Evolutionary conservation across 176 grass and related monocot species (phyloP), one percentile per base, ranked within the genome.

Genomic region (Bothriochloa decipiens): DNA sequence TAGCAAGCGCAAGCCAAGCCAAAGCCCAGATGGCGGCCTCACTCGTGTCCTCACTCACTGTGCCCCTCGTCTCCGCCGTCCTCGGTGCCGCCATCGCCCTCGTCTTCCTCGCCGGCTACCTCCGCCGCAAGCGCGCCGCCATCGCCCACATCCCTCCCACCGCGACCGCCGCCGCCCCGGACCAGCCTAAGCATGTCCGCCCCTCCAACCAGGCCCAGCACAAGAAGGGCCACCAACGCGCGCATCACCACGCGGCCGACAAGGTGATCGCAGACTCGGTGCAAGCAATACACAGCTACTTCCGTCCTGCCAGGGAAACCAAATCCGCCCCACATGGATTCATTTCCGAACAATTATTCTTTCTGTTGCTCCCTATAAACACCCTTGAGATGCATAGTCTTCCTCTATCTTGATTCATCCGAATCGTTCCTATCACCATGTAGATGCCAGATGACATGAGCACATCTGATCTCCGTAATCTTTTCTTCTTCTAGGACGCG

Each of bases 101-200:
- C 81, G 33, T 99, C 86, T 90, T 98, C 81, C 76, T 98, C 69
- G 86, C 89, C 11, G 88, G 91, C 32, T 96, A 94, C 89, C 79
- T 99, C 70, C 90, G 91, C 84, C 96, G 96, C 80, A 99, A 94
- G 88, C 90, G 96, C 76, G 89, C 88, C 11, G 91, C 77, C 79
- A 61, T 94, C 83, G 86, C 88, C 33, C 92, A 91, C 39, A 39
- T 96, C 50, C 86, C 96, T 23, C 84, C 90, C 26, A 47, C 87
- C 40, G 64, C 85, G 0, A 28, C 81, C 81, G 83, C 83, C 32
- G 66, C 85, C 65, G 62, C 84, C 65, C 83, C 72, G 45, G 80
- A 83, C 26, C 89, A 78, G 69, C 85, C 63, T 37, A 85, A 86
- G 70, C 58, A 80, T 47, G 10, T 76, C 37, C 82, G 75, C 12